Conservation (phyloP, 345 rosid species). For the Cardamine resedifolia region DNA sequence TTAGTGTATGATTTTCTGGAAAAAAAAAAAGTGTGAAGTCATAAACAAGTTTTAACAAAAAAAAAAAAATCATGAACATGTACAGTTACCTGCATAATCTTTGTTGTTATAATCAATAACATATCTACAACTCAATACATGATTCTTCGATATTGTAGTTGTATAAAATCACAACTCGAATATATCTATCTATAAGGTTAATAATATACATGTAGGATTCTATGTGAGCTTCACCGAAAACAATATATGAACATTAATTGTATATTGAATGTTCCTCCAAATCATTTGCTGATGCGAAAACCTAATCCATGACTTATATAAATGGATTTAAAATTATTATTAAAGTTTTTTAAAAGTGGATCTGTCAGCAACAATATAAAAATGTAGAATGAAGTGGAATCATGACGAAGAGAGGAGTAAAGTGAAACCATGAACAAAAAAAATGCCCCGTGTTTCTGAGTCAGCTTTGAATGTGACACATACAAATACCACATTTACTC, state of each 20-base stretch:
- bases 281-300: constrained; percentile 34
- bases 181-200: background rate
- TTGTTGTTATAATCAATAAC: background rate
- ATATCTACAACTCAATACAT: background rate
- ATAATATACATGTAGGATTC: background rate
- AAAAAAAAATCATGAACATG: background rate
- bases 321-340: background rate
- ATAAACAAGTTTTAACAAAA: no score
- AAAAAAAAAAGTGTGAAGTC: background rate
- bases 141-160: background rate
- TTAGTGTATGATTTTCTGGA: background rate
- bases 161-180: background rate
- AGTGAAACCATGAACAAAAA: constrained; percentile 26
- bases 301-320: constrained; percentile 33
- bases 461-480: constrained; percentile 23
- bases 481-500: no score
- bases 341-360: background rate
- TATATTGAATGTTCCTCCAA: background rate
- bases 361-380: constrained; percentile 26
- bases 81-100: background rate
- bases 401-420: constrained; percentile 12
- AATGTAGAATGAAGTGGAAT: background rate
- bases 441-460: constrained; percentile 37
- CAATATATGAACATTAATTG: background rate
- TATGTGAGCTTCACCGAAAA: constrained; percentile 32